Evolutionary conservation across 202 grass and related monocot species (phyloP).

Genomic region (Eragrostis tef): DNA sequence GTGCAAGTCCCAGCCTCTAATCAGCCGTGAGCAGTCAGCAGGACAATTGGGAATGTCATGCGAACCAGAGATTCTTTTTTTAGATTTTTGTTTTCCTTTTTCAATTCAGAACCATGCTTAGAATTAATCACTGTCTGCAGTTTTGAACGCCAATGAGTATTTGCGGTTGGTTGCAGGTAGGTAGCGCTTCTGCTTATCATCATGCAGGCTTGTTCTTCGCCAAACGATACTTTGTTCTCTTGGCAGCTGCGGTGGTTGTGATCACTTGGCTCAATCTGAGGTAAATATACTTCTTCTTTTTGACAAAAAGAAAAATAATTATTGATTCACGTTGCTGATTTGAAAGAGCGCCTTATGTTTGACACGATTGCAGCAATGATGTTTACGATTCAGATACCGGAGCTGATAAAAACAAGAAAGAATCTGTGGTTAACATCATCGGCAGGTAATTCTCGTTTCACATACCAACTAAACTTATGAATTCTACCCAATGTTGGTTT

Average conservation of each 20-base stretch:
- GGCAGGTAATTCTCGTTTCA: slow-evolving; percentile 63
- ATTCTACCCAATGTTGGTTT: background rate
- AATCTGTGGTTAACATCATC: slow-evolving; percentile 87
- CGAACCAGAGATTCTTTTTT: no score
- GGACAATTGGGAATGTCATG: background rate
- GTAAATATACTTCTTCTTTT: no score
- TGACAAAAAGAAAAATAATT: no score
- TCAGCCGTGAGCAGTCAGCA: no score
- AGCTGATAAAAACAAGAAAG: slow-evolving; percentile 85
- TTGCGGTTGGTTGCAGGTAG: slow-evolving; percentile 52
- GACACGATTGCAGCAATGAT: slow-evolving; percentile 74
- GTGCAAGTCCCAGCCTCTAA: background rate
- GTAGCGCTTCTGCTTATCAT: slow-evolving; percentile 68
- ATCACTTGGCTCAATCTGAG: slow-evolving; percentile 96
- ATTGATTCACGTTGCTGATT: background rate
- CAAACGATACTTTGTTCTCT: slow-evolving; percentile 57
- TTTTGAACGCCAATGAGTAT: background rate
- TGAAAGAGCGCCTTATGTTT: background rate
- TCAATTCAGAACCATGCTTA: background rate
- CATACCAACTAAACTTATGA: background rate
- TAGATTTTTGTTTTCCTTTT: background rate
- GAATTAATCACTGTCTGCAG: background rate
- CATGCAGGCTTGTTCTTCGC: slow-evolving; percentile 66
- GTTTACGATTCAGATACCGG: slow-evolving; percentile 90
- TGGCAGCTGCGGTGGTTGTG: slow-evolving; percentile 68